Evolutionary conservation across 306 rosid species (phyloP).

Genomic region (Castanea crenata): DNA sequence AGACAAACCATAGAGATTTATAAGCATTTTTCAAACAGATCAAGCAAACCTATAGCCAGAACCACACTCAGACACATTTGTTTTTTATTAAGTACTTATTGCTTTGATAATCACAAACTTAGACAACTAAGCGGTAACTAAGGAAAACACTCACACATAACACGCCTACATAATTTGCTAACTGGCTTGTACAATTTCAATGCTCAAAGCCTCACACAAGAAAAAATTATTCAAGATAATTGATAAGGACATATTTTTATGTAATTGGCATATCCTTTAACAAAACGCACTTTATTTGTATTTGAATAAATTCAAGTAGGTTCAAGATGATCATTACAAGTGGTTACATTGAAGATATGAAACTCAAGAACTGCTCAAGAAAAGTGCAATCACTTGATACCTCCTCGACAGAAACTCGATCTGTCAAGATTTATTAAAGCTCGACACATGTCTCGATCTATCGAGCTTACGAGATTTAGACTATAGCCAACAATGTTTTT

Average conservation of each 20-base stretch:
- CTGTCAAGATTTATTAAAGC: too few species aligned
- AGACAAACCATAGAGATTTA: neutral
- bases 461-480: rapidly evolving
- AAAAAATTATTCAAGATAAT: neutral
- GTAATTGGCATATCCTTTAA: too few species aligned
- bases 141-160: neutral
- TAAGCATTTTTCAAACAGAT: neutral
- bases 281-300: too few species aligned
- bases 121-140: neutral
- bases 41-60: neutral
- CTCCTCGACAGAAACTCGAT: too few species aligned
- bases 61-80: neutral
- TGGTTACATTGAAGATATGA: too few species aligned
- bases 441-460: too few species aligned
- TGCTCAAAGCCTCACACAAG: neutral
- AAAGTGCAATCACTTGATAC: too few species aligned
- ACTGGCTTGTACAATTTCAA: neutral
- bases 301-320: too few species aligned
- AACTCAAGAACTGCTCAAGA: too few species aligned
- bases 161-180: neutral
- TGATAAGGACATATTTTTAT: too few species aligned
- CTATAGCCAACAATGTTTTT: too few species aligned
- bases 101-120: neutral
- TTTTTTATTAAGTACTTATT: neutral
- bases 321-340: too few species aligned